Evolutionary conservation across 1,284 basidiomycete genomes (phyloP), one percentile per base, ranked within the genome.

Genomic region (Hemileccinum hortonii): DNA sequence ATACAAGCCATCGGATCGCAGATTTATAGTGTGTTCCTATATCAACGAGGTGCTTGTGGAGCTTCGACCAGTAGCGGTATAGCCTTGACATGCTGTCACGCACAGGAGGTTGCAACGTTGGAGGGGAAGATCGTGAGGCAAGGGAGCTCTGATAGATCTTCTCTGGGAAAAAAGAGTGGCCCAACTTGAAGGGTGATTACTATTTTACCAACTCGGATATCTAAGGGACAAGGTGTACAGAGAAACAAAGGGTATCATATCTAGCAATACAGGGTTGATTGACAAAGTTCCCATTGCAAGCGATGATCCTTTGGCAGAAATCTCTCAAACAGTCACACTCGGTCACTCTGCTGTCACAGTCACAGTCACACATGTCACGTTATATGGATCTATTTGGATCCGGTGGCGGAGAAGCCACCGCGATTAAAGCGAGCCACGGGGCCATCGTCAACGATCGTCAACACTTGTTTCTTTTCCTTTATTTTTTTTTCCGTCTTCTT

Each of bases 361-460:
- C 26, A 49, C 51, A 6, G 29, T 29, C 29, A 29, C 29, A 10
- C 11, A 9, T 0, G 59, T 62, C 60, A 61, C 59, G 1, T 10
- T 24, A n/a, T 66, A 58, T 69, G 58, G 8, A 7, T 30, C 0
- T 70, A 19, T 71, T 67, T 67, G 44, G 4, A 0, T 35, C 1
- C 6, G 2, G 66, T 70, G 69, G 69, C 67, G 55, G 47, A 50
- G 57, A 53, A 44, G 32, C 39, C 33, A 52, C 48, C 53, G 47
- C 54, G 65, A 69, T 67, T 65, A 70, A 67, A 69, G 55, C 40
- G 49, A 53, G 51, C 63, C 68, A 57, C 55, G 26, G 29, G 29
- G 19, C 62, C 67, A 69, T 50, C 71, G 76, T 75, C 74, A 77
- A 78, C 76, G 62, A 53, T 69, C 56, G 73, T 74, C 75, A 75